Evolutionary conservation across 2,329 filamentous ascomycete species (phyloP), one percentile per base, ranked within the genome.

Genomic region (Aureobasidium sp.): DNA sequence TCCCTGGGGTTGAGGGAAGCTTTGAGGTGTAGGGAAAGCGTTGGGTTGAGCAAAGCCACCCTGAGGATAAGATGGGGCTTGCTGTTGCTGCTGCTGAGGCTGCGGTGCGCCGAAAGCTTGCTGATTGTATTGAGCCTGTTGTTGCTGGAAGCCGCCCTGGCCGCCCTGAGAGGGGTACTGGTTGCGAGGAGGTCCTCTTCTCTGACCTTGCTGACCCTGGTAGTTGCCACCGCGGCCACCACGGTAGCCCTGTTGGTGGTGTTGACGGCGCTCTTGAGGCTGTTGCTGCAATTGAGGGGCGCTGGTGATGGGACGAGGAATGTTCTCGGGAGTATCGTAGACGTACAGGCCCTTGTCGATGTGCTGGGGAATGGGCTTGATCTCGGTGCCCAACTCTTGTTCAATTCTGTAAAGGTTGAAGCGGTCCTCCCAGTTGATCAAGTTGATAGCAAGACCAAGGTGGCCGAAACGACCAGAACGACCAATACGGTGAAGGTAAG

Each of bases 321-420:
- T 97, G 63, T 83, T 93, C 71, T 99, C 93, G 0, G 94, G 94
- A 65, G 92, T 90, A 66, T 99, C 95, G 75, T 99, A 99, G 57
- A 99, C 94, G 74, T 99, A 99, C 41, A 99, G 86, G 66, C 89
- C 95, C 84, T 97, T 97, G 80, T 99, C 94, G 67, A 99, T 99
- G 68, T 86, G 88, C 58, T 86, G 83, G 20, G 94, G 94, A 70
- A 99, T 99, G n/a, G 94, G 87, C 72, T 94, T 90, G 65, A 99
- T 99, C 77, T 99, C 94, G 7, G 94, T 99, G 58, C 94, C 94
- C 44, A 99, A 82, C 71, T 99, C 94, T 69, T 95, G 89, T 76
- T 99, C 94, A 69, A 99, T 99, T 75, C 95, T 95, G 81, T 99
- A 99, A 22, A 99, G 83, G 76, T 97, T 99, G 83, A 96, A 97